phyloP scores from a whole-genome alignment of 257 asterid genomes.

The Solanum ossicruentum region DNA sequence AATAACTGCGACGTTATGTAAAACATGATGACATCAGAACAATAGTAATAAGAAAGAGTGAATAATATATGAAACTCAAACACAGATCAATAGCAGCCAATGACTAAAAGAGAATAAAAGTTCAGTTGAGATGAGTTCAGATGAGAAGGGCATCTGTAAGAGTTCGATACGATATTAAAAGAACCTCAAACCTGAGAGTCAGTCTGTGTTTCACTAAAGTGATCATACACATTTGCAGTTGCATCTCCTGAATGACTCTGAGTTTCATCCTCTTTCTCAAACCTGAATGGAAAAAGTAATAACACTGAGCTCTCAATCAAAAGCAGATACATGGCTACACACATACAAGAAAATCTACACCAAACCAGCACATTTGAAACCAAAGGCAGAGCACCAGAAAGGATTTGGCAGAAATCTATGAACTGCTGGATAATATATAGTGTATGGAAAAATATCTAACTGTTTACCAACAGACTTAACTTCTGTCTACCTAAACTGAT shows the following conservation, averaged over 20 bases:
- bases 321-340: not conserved
- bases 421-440: not conserved
- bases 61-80: not conserved
- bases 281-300: constrained; percentile 26
- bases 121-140: not conserved
- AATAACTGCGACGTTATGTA: not conserved
- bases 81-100: not conserved
- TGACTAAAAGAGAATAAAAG: not conserved
- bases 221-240: constrained; percentile 30
- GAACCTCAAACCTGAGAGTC: constrained; percentile 68
- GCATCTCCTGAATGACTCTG: constrained; percentile 19
- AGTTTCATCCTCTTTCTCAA: constrained; percentile 34
- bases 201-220: constrained; percentile 86
- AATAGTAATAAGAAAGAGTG: not conserved
- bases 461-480: not conserved
- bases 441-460: not conserved
- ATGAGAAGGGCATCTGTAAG: not conserved
- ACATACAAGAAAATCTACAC: not conserved
- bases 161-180: not conserved
- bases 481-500: not conserved
- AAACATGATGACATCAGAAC: not conserved
- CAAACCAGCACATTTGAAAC: not conserved
- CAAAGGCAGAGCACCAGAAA: not conserved
- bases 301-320: not conserved
- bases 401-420: not conserved